A percentile compares a stretch with the other conserved stretches of the same genome.
Evolutionary conservation across 2,329 filamentous ascomycete species (phyloP).

Genomic region (Colletotrichum ledebouriae): DNA sequence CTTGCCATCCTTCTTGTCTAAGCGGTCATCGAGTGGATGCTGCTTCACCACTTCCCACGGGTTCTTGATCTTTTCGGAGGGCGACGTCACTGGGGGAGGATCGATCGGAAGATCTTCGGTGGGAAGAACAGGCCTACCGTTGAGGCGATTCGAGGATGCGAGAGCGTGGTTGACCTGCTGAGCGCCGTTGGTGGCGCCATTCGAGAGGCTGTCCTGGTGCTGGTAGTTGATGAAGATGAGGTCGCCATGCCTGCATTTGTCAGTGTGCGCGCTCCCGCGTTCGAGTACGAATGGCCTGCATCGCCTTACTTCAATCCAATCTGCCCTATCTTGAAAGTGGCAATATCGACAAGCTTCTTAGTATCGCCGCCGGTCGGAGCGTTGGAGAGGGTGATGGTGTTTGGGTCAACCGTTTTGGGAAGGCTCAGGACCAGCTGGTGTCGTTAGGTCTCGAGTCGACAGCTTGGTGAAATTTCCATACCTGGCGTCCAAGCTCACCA

Average conservation of each 20-base stretch:
- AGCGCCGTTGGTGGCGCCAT: conserved; percentile 52
- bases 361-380: conserved; percentile 69
- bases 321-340: conserved; percentile 67
- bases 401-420: conserved; percentile 72
- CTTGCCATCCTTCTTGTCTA: conserved; percentile 93
- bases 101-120: conserved; percentile 76
- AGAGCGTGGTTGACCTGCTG: conserved; percentile 51
- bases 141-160: conserved; percentile 76
- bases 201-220: conserved; percentile 63
- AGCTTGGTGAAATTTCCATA: conserved; percentile 47
- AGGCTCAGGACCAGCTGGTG: conserved; percentile 69
- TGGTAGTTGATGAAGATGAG: conserved; percentile 89
- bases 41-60: conserved; percentile 95
- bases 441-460: conserved; percentile 40
- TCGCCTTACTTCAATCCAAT: conserved; percentile 69
- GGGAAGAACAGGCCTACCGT: conserved; percentile 79
- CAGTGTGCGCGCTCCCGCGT: conserved; percentile 47
- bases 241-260: conserved; percentile 80
- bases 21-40: conserved; percentile 84
- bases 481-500: conserved; percentile 68
- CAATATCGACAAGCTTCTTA: conserved; percentile 71
- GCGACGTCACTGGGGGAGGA: conserved; percentile 65
- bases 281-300: not conserved
- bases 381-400: conserved; percentile 73
- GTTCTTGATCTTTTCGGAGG: conserved; percentile 79